phyloP scores from a whole-genome alignment of 345 rosid species.

The Murraya paniculata region DNA sequence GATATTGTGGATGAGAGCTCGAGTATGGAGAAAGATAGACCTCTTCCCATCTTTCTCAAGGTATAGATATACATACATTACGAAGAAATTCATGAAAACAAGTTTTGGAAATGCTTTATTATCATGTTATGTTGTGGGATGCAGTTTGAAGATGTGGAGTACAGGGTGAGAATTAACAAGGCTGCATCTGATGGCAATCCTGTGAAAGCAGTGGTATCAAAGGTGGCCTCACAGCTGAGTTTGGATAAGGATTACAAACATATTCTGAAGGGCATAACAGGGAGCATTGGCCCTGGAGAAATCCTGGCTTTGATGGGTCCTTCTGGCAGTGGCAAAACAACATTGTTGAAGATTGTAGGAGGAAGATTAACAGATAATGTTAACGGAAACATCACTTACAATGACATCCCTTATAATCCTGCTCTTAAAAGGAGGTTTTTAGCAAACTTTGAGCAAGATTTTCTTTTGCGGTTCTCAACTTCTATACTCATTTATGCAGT shows the following conservation, averaged over 20 bases:
- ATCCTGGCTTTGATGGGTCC: slow-evolving; percentile 97
- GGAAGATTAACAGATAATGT: slow-evolving; percentile 78
- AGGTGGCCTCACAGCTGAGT: slow-evolving; percentile 51
- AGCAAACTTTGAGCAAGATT: not conserved
- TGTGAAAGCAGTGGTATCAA: slow-evolving; percentile 66
- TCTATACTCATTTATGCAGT: not conserved
- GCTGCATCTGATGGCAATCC: slow-evolving; percentile 41
- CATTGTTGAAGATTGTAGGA: slow-evolving; percentile 78
- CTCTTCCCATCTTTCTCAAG: slow-evolving; percentile 90
- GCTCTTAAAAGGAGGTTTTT: slow-evolving; percentile 81
- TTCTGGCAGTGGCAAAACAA: slow-evolving; percentile 98
- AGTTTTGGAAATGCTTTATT: not conserved
- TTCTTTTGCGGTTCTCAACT: not conserved
- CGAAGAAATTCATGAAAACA: not conserved
- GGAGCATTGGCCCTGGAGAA: slow-evolving; percentile 89
- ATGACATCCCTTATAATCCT: slow-evolving; percentile 69
- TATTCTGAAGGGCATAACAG: slow-evolving; percentile 81
- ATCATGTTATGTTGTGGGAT: not conserved
- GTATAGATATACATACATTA: slow-evolving; percentile 18
- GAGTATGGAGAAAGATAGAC: slow-evolving; percentile 43
- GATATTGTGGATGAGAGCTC: slow-evolving; percentile 52
- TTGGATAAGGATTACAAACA: slow-evolving; percentile 67
- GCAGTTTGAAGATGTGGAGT: slow-evolving; percentile 92
- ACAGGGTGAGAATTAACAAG: slow-evolving; percentile 50
- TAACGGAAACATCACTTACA: slow-evolving; percentile 69